phyloP scores from a whole-genome alignment of 805 yeast species.

The Ogataea thermomethanolica region DNA sequence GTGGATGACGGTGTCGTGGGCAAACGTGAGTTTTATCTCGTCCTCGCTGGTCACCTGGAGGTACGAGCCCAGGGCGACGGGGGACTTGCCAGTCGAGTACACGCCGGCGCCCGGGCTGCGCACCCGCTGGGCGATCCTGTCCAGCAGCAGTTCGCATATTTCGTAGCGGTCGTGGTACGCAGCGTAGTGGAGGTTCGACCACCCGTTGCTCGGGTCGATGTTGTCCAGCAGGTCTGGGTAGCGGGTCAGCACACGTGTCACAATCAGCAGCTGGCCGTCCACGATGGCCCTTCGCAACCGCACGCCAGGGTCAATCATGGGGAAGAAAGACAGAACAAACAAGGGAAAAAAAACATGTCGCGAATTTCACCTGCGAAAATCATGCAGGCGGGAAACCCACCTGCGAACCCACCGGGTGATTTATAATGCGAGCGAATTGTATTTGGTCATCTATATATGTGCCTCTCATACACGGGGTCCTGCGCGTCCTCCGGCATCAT shows the following conservation, averaged over 20 bases:
- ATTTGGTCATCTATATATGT: not conserved
- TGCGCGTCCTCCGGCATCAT: not conserved
- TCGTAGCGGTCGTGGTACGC: conserved; percentile 69
- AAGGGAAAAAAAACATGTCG: conserved; percentile 3
- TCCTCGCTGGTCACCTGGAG: conserved; percentile 32
- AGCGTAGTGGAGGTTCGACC: conserved; percentile 83
- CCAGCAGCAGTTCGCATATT: conserved; percentile 35
- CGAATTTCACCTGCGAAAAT: conserved; percentile 2
- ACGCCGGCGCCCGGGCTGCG: conserved; percentile 13
- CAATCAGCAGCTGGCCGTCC: conserved; percentile 60
- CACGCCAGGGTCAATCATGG: conserved; percentile 57
- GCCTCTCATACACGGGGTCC: not conserved
- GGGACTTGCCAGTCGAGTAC: conserved; percentile 4
- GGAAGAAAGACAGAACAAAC: not conserved
- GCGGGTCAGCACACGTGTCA: conserved; percentile 59
- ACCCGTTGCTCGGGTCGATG: conserved; percentile 67
- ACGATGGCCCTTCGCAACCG: conserved; percentile 68
- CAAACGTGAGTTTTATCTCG: conserved; percentile 44
- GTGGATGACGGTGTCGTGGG: conserved; percentile 65
- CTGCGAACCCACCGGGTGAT: not conserved
- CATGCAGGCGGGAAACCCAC: no score
- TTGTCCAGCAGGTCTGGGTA: conserved; percentile 69
- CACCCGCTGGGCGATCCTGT: conserved; percentile 15
- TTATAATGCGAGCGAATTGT: not conserved
- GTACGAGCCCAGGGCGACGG: conserved; percentile 13